Base-by-base conservation (phyloP, 129 eudicot genomes). In the Chrysanthemum makinoi region DNA sequence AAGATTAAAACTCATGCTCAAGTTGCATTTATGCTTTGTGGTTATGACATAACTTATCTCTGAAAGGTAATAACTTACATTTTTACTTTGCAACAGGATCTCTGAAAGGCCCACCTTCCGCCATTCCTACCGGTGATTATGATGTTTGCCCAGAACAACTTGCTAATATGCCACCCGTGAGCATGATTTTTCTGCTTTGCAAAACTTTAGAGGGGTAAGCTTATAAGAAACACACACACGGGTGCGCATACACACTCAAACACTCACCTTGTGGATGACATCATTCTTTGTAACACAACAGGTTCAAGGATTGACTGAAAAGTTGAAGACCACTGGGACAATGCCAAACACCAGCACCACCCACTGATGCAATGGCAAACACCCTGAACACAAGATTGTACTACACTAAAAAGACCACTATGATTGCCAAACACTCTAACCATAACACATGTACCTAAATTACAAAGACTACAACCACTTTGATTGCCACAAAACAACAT, bases 1-100 rank as follows among this genome's bases (percentile, higher is more conserved):
- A 92, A 87, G 84, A 92, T 89, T 69, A 80, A 92, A 74, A 86
- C 87, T 19, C 97, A 91, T 76, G 91, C 94, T 4, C 96, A 91
- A 86, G 96, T 58, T n/a, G 44, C 13, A 7, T 58, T 58, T 58
- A 44, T 39, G 10, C 46, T 39, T 39, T 39, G 46, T 6, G 9
- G 46, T 39, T 39, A 39, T 39, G 10, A 39, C 10, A 7, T 39
- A 26, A 20, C 22, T 20, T 20, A 20, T 20, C 22, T 20, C 22
- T 1, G 22, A 20, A 20, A 20, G 22, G 30, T 26, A 30, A 30
- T 30, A 4, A 30, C 39, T 30, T 30, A 30, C 39, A 30, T 30
- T 30, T 30, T 30, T 30, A 0, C 39, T 2, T 30, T 30, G 39
- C 39, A 30, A 30, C 39, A 30, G 39, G 39, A 30, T 30, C 39